Evolutionary conservation across 1,284 basidiomycete genomes (phyloP).

Genomic region (Cutaneotrichosporon sp.): DNA sequence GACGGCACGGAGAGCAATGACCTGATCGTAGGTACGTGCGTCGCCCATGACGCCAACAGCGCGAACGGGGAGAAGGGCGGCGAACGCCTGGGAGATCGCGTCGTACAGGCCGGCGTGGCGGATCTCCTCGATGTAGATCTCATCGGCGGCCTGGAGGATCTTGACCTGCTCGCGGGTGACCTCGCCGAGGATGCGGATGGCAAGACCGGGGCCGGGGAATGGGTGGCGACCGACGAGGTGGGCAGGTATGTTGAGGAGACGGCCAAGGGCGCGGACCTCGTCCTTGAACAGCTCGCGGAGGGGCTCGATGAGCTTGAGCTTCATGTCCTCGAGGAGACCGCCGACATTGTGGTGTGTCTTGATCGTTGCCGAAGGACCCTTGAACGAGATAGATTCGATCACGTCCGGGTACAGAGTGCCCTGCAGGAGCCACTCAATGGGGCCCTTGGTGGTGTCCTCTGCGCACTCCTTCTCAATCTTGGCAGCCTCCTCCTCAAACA

Average conservation of each 20-base stretch:
- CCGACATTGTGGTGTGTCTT: slow-evolving; percentile 99
- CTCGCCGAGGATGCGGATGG: slow-evolving; percentile 96
- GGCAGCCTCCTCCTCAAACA: slow-evolving; percentile 89
- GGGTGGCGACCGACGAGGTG: slow-evolving; percentile 95
- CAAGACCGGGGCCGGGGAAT: slow-evolving; percentile 98
- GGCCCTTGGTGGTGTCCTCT: slow-evolving; percentile 75
- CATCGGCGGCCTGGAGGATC: slow-evolving; percentile 91
- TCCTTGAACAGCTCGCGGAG: slow-evolving; percentile 98
- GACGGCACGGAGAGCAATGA: slow-evolving; percentile 79
- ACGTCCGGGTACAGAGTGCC: slow-evolving; percentile 99
- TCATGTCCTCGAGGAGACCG: slow-evolving; percentile 95
- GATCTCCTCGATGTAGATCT: slow-evolving; percentile 98
- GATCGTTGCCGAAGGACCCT: slow-evolving; percentile 97
- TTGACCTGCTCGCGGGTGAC: slow-evolving; percentile 89
- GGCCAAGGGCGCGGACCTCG: slow-evolving; percentile 90
- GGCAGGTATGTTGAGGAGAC: slow-evolving; percentile 83
- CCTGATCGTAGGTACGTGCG: slow-evolving; percentile 94
- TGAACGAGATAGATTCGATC: slow-evolving; percentile 99
- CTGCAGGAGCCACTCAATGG: slow-evolving; percentile 94
- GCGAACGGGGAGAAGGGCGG: slow-evolving; percentile 90
- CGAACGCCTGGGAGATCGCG: slow-evolving; percentile 94
- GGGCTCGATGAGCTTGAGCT: slow-evolving; percentile 97
- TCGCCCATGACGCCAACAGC: slow-evolving; percentile 99
- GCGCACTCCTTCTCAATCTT: slow-evolving; percentile 68
- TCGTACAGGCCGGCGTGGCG: slow-evolving; percentile 86